Percentiles rank a stretch among this genome's conserved stretches.
Conservation (phyloP, 2,329 filamentous ascomycete species). For the Metarhizium anisopliae region DNA sequence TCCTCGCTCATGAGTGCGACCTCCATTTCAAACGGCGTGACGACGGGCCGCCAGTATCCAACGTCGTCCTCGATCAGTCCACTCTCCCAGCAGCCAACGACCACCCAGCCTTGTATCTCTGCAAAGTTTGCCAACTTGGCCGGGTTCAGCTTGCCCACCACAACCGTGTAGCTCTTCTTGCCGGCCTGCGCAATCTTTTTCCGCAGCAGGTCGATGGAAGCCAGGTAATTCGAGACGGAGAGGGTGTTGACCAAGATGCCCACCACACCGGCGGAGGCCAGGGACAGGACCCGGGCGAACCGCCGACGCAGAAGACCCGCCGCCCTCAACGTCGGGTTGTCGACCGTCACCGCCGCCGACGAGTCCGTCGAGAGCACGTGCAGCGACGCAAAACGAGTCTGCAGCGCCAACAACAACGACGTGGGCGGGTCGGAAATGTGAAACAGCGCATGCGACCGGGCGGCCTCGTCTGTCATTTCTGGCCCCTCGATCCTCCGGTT, state of each 20-base stretch:
- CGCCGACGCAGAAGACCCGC: constrained; percentile 63
- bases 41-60: constrained; percentile 78
- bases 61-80: constrained; percentile 75
- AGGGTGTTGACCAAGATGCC: constrained; percentile 95
- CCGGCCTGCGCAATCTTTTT: constrained; percentile 65
- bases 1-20: constrained; percentile 68
- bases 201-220: constrained; percentile 67
- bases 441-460: constrained; percentile 68
- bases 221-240: constrained; percentile 81
- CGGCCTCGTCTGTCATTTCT: constrained; percentile 29
- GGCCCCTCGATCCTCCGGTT: constrained; percentile 59
- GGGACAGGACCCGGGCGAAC: constrained; percentile 75
- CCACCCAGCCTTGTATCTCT: constrained; percentile 93
- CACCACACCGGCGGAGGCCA: constrained; percentile 75
- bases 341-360: constrained; percentile 38
- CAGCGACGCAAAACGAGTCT: constrained; percentile 69
- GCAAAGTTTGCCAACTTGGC: constrained; percentile 95
- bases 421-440: constrained; percentile 76
- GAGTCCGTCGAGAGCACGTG: constrained; percentile 67
- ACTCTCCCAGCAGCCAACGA: constrained; percentile 97
- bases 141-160: constrained; percentile 92
- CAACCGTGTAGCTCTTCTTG: constrained; percentile 93
- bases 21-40: constrained; percentile 90
- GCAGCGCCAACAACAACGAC: constrained; percentile 77
- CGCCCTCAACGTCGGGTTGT: constrained; percentile 34